Conservation (phyloP, 768 basidiomycete species). For the Flagelloscypha sp. region DNA sequence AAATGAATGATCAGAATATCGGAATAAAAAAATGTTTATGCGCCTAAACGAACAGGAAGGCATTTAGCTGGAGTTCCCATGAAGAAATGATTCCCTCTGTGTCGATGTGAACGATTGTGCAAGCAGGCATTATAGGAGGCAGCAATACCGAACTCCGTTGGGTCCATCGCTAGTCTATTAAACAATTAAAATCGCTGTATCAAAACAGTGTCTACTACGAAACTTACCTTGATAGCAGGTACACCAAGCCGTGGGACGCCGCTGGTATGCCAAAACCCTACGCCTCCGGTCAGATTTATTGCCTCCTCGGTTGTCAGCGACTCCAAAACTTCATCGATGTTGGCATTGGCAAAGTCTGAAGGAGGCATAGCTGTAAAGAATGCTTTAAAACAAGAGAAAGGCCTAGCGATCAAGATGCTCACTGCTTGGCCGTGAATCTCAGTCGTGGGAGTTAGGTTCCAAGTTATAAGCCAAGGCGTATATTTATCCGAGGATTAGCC, state of each 20-base stretch:
- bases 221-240: slow-evolving; percentile 57
- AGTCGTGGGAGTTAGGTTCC: no score
- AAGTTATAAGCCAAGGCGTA: no score
- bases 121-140: no score
- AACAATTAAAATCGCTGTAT: background rate
- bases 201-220: background rate
- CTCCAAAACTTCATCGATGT: slow-evolving; percentile 55
- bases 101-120: no score
- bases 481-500: no score
- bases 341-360: slow-evolving; percentile 60
- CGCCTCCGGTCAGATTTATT: slow-evolving; percentile 62
- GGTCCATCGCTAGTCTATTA: slow-evolving; percentile 69
- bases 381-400: no score
- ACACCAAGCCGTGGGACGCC: slow-evolving; percentile 56
- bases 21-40: background rate
- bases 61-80: slow-evolving; percentile 78
- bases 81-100: slow-evolving; percentile 69
- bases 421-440: no score
- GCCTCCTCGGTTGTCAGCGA: slow-evolving; percentile 67
- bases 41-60: slow-evolving; percentile 52
- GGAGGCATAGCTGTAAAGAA: no score
- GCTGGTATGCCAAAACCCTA: slow-evolving; percentile 73
- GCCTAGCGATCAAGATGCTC: no score
- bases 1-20: background rate
- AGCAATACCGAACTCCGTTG: slow-evolving; percentile 52